phyloP scores from a whole-genome alignment of 345 rosid genomes.

The Dimocarpus longan region DNA sequence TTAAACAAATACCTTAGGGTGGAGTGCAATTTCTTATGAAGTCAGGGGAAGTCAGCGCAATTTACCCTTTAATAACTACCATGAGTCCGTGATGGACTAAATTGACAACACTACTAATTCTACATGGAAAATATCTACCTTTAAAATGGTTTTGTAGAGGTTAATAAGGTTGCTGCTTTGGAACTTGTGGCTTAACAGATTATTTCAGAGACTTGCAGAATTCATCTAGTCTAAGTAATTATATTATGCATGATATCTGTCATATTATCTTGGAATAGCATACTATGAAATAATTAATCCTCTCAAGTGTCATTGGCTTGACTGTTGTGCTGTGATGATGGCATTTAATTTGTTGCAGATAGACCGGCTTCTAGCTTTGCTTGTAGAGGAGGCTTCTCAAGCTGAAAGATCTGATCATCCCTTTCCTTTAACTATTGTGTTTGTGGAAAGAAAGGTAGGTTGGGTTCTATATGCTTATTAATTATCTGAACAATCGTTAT shows the following conservation, averaged over 20 bases:
- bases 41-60: too few species aligned
- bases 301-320: neutral
- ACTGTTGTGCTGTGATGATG: neutral
- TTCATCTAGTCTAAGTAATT: neutral
- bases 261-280: neutral
- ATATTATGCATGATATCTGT: neutral
- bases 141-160: neutral
- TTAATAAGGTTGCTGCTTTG: neutral
- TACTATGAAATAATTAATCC: neutral
- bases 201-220: neutral
- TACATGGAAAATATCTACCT: neutral
- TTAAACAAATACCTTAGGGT: too few species aligned
- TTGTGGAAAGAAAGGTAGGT: slow-evolving; percentile 46
- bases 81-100: neutral
- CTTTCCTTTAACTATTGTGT: slow-evolving; percentile 44
- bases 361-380: slow-evolving; percentile 41
- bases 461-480: neutral
- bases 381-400: slow-evolving; percentile 35
- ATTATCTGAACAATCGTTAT: neutral
- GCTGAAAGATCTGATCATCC: slow-evolving; percentile 39
- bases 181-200: neutral
- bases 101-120: neutral
- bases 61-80: too few species aligned
- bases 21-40: too few species aligned
- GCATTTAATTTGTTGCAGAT: slow-evolving; percentile 28